phyloP scores from a whole-genome alignment of 768 basidiomycete genomes.

The Auriscalpium orientale region DNA sequence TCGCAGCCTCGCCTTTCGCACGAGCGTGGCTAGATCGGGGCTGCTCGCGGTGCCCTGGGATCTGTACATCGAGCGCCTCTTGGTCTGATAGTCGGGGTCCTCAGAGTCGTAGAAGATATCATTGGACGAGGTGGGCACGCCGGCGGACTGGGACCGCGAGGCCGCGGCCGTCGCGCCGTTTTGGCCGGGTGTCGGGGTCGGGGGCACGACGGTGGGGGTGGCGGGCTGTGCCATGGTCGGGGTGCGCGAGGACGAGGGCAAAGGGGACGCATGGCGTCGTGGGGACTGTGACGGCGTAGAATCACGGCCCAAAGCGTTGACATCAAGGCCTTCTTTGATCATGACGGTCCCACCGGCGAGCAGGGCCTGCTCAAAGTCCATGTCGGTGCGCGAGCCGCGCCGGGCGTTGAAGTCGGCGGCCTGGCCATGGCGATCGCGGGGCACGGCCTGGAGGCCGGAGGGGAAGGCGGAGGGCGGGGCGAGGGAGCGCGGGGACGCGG shows the following conservation, averaged over 20 bases:
- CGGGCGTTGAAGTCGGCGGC: conserved; percentile 29
- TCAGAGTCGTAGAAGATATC: conserved; percentile 61
- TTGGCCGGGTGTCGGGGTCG: conserved; percentile 49
- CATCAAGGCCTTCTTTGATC: conserved; percentile 65
- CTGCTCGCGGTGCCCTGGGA: conserved; percentile 85
- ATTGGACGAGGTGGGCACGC: conserved; percentile 43
- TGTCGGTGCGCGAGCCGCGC: conserved; percentile 63
- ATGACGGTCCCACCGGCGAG: conserved; percentile 57
- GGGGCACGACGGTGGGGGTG: conserved; percentile 58
- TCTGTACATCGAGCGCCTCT: conserved; percentile 80
- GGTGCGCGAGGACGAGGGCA: conserved; percentile 20
- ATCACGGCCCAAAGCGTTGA: conserved; percentile 56
- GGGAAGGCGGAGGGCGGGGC: conserved; percentile 42
- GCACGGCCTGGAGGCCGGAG: conserved; percentile 47
- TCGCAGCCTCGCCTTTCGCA: conserved; percentile 75
- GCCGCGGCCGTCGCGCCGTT: conserved; percentile 24
- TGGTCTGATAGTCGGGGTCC: conserved; percentile 60
- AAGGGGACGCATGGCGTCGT: conserved; percentile 22
- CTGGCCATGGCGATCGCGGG: conserved; percentile 37
- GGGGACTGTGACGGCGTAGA: conserved; percentile 32
- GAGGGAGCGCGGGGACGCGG: conserved; percentile 33
- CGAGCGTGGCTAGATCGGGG: conserved; percentile 83
- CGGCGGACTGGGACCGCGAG: conserved; percentile 20
- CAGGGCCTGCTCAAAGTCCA: conserved; percentile 78
- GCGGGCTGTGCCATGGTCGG: conserved; percentile 37